Evolutionary conservation across 352 stramenopile species (phyloP).

Genomic region (Stramenopiles sp.): DNA sequence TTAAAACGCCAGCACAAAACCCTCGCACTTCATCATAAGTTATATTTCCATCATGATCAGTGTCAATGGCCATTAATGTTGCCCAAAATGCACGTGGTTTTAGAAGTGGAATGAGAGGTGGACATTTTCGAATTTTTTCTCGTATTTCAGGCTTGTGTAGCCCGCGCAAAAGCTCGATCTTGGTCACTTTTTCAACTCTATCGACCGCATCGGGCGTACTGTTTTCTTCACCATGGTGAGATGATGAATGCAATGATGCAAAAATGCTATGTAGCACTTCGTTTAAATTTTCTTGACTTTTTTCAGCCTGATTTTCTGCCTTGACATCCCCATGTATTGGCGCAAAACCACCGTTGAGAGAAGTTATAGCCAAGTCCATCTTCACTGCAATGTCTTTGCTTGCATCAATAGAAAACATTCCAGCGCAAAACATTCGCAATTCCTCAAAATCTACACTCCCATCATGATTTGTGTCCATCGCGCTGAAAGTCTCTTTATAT

Average conservation of each 20-base stretch:
- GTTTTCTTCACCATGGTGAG: background rate
- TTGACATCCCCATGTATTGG: too few species aligned
- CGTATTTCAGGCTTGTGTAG: background rate
- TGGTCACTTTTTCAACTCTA: background rate
- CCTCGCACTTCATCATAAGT: background rate
- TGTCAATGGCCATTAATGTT: background rate
- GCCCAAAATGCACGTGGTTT: background rate
- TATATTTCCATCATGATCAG: background rate
- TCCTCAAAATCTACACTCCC: conserved; percentile 1
- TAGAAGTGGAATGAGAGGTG: background rate
- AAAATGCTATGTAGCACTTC: background rate
- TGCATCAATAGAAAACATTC: background rate
- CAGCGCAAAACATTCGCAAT: background rate
- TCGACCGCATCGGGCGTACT: too few species aligned
- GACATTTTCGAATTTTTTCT: background rate
- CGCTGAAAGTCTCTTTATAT: background rate
- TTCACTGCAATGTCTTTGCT: conserved; percentile 3
- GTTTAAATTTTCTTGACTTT: background rate
- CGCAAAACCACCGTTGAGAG: background rate
- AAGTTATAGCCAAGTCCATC: background rate
- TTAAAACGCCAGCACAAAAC: background rate
- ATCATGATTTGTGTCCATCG: conserved; percentile 1
- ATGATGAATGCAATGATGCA: background rate
- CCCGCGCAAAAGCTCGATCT: background rate
- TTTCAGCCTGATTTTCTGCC: background rate